phyloP scores from a whole-genome alignment of 768 basidiomycete genomes.

The Lactarius indigo region DNA sequence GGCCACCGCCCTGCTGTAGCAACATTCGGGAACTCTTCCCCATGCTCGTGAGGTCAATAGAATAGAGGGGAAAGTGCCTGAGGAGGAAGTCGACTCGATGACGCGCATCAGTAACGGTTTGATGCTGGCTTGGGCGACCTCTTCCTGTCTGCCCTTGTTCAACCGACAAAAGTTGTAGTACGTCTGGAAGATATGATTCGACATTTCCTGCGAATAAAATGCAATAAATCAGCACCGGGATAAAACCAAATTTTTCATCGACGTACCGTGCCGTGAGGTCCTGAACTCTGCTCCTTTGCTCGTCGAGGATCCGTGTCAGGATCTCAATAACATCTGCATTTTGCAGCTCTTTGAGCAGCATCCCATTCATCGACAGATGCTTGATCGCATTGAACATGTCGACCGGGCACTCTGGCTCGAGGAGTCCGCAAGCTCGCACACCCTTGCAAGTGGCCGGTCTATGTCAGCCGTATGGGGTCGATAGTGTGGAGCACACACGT shows the following conservation, averaged over 20 bases:
- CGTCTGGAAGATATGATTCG: conserved; percentile 95
- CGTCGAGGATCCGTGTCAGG: conserved; percentile 79
- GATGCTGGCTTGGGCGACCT: conserved; percentile 93
- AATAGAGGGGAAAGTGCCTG: conserved; percentile 95
- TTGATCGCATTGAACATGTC: conserved; percentile 93
- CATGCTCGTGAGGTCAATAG: conserved; percentile 93
- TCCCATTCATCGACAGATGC: conserved; percentile 91
- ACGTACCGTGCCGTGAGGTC: conserved; percentile 77
- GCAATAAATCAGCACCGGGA: not conserved
- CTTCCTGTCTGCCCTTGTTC: conserved; percentile 93
- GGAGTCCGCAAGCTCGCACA: conserved; percentile 83
- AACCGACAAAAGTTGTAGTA: conserved; percentile 95
- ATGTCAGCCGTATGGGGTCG: not conserved
- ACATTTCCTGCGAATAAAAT: conserved; percentile 78
- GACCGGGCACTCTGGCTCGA: conserved; percentile 84
- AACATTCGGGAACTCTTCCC: conserved; percentile 88
- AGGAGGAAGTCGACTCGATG: conserved; percentile 87
- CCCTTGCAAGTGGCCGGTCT: conserved; percentile 47
- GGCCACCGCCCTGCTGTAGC: conserved; percentile 92
- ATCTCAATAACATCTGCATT: conserved; percentile 95
- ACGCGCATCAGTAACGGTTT: conserved; percentile 89
- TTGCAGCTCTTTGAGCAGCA: conserved; percentile 87
- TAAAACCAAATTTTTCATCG: conserved; percentile 14
- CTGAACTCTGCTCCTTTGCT: conserved; percentile 72
- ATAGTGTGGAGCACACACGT: conserved; percentile 50